Evolutionary conservation across 2,329 filamentous ascomycete species (phyloP).

Genomic region (Ophiocordyceps polyrhachis-furcata): DNA sequence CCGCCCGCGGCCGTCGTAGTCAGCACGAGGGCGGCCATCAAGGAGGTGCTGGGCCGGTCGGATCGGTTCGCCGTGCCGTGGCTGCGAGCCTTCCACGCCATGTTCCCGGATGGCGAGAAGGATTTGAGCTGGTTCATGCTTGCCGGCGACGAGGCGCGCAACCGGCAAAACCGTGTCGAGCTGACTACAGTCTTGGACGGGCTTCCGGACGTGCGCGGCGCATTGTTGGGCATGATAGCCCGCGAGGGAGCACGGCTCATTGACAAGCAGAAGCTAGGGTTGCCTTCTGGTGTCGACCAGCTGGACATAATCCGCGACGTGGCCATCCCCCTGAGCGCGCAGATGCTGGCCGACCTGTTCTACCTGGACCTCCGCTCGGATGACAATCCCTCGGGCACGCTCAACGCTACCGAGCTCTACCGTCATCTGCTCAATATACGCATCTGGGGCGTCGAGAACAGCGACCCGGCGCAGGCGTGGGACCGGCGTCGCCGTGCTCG

Average conservation of each 20-base stretch:
- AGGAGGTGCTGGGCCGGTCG: slow-evolving; percentile 13
- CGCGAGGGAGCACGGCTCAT: slow-evolving; percentile 20
- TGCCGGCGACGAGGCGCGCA: slow-evolving; percentile 14
- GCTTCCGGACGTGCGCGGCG: slow-evolving; percentile 12
- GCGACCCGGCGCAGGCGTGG: slow-evolving; percentile 26
- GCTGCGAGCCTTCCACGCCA: slow-evolving; percentile 11
- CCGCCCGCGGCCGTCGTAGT: slow-evolving; percentile 13
- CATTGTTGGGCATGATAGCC: slow-evolving; percentile 15
- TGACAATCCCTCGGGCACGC: slow-evolving; percentile 30
- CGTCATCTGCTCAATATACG: slow-evolving; percentile 22
- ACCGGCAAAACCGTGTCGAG: slow-evolving; percentile 13
- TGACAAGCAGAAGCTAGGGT: slow-evolving; percentile 16
- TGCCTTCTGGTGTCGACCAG: slow-evolving; percentile 18
- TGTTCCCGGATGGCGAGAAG: slow-evolving; percentile 14
- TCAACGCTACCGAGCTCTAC: slow-evolving; percentile 22
- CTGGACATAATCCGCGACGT: slow-evolving; percentile 30
- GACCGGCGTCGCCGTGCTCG: slow-evolving; percentile 23
- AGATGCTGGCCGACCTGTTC: slow-evolving; percentile 36
- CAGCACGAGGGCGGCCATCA: slow-evolving; percentile 10
- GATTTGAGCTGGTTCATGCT: slow-evolving; percentile 21
- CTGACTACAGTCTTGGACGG: slow-evolving; percentile 15
- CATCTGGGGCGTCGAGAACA: slow-evolving; percentile 26
- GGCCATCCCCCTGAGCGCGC: slow-evolving; percentile 37
- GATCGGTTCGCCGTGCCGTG: slow-evolving; percentile 16
- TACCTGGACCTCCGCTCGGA: slow-evolving; percentile 37